Evolutionary conservation across 169 alveolate species (phyloP), one percentile per base, ranked within the genome.

Genomic region (Theileria orientalis): DNA sequence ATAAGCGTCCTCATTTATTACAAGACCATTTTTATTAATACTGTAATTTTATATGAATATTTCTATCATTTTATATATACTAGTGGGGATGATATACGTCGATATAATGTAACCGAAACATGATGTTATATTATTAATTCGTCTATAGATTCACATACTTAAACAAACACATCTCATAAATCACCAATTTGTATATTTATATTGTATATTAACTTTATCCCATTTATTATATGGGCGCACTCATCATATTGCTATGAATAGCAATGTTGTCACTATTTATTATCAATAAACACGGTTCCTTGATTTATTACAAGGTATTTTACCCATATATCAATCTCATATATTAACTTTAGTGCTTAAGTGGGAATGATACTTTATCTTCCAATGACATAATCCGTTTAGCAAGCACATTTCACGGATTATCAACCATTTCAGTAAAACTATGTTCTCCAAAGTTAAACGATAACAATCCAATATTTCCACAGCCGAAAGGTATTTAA

Each of bases 351-450:
- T 59, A 94, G 98, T 92, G 93, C 59, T 87, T 94, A 71, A 83
- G 92, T 51, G 92, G 93, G 44, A 89, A 77, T 29, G 91, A 92
- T 68, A 91, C 91, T 37, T 83, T 94, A 69, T 80, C 95, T 33
- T 91, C 97, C 41, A 95, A 95, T 76, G 98, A 95, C 73, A 92
- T 88, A 11, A 94, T 95, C 64, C 79, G 98, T 44, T 84, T 95
- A 46, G 98, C 98, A 14, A 94, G 98, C 57, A 95, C 98, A 60
- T 92, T 95, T 54, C 98, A 95, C 84, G 97, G 98, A 25, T 83
- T 95, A 64, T 92, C 96, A 25, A 94, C 97, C 23, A 95, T 95
- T 21, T 94, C 98, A 29, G 92, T 94, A 32, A 92, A 94, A 62
- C 84, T 95, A 37, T 92, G 96, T 21, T 83, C 83, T 33, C 76